These are phyloP conservation scores for Boechera retrofracta DNA, from an alignment of 345 rosid species.

Conservation along the genomic window DNA sequence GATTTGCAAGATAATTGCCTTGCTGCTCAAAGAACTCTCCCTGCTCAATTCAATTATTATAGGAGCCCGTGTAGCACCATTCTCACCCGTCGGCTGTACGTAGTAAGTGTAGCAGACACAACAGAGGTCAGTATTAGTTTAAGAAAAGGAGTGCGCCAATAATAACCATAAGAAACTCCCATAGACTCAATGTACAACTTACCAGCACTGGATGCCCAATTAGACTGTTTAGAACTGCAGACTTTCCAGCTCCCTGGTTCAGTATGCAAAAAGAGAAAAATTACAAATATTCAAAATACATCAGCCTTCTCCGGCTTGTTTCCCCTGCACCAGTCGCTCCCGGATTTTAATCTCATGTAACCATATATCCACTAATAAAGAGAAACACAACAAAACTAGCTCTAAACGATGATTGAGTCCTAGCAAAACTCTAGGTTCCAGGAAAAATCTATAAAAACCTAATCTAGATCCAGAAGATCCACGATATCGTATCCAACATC, in stretches of 20 bases:
- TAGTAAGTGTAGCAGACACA: constrained; percentile 28
- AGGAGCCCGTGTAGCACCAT: constrained; percentile 99
- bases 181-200: constrained; percentile 42
- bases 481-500: constrained; percentile 30
- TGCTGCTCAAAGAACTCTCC: constrained; percentile 79
- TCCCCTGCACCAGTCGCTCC: not conserved
- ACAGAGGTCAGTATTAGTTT: not conserved
- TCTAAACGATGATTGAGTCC: not conserved
- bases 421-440: constrained; percentile 5
- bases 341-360: not conserved
- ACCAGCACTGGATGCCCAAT: constrained; percentile 97
- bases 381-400: not conserved
- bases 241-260: constrained; percentile 97
- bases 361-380: not conserved
- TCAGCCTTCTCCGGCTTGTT: constrained; percentile 19
- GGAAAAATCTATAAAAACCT: constrained; percentile 17
- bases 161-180: constrained; percentile 21
- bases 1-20: constrained; percentile 76
- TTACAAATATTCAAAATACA: constrained; percentile 25
- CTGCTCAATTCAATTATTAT: constrained; percentile 70
- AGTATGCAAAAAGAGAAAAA: constrained; percentile 28
- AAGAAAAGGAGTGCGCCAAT: not conserved
- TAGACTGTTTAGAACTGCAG: constrained; percentile 90
- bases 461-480: constrained; percentile 49
- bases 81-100: constrained; percentile 97